Conservation (phyloP, 345 rosid genomes). For the Combretum micranthum region DNA sequence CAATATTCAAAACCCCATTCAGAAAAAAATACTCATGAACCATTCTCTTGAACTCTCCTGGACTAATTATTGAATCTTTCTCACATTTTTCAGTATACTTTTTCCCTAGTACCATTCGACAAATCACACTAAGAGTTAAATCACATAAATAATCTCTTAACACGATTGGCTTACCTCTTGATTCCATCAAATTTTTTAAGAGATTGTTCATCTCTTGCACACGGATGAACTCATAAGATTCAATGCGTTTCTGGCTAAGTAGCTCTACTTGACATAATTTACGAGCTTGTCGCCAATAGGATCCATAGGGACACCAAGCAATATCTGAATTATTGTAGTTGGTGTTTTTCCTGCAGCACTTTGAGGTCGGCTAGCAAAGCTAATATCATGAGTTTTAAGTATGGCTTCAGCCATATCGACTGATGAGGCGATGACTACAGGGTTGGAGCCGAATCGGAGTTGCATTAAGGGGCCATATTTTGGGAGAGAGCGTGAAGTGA, state of each 20-base stretch:
- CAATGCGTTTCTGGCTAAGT: conserved; percentile 16
- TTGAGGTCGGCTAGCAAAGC: conserved; percentile 18
- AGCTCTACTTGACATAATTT: conserved; percentile 16
- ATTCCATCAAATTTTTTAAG: no score
- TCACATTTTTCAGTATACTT: background rate
- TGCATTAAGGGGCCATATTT: conserved; percentile 26
- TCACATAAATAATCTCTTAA: background rate
- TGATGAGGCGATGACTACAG: conserved; percentile 16
- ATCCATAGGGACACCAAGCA: conserved; percentile 22
- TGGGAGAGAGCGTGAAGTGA: conserved; percentile 21
- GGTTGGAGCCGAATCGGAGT: conserved; percentile 22
- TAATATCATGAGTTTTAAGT: conserved; percentile 19
- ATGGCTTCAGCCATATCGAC: conserved; percentile 19
- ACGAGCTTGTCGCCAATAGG: conserved; percentile 27
- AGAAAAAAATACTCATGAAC: conserved; percentile 2
- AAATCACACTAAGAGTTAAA: background rate
- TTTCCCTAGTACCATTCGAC: background rate
- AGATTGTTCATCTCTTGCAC: conserved; percentile 13
- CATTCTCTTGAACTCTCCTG: conserved; percentile 4
- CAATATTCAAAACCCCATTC: background rate
- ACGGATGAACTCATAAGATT: conserved; percentile 18
- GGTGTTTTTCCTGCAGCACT: conserved; percentile 22
- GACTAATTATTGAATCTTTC: background rate
- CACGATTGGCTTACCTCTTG: no score
- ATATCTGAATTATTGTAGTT: conserved; percentile 19